phyloP scores from a whole-genome alignment of 257 asterid genomes.

The Nicotiana paniculata region DNA sequence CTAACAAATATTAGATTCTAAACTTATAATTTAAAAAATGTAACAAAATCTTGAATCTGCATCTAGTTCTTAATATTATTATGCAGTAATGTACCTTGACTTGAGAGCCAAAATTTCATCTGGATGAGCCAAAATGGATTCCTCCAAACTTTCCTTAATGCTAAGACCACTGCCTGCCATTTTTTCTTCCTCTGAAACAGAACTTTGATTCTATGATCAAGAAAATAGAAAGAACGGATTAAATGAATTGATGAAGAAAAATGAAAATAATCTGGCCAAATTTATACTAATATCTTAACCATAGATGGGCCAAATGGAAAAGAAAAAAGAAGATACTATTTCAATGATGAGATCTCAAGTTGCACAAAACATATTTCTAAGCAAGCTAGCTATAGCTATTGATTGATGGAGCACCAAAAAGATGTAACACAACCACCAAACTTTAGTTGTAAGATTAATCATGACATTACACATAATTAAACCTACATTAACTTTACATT shows the following conservation, averaged over 20 bases:
- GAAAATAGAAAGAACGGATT: neutral
- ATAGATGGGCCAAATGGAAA: neutral
- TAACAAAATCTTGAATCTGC: too few relatives aligned
- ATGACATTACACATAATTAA: constrained; percentile 2
- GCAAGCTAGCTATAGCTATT: neutral
- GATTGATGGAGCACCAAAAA: constrained; percentile 6
- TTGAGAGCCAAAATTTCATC: constrained; percentile 7
- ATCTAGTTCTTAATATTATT: neutral
- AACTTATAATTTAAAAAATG: too few relatives aligned
- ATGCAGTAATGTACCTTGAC: constrained; percentile 6
- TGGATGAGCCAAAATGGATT: constrained; percentile 9
- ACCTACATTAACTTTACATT: neutral
- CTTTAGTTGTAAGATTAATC: constrained; percentile 4
- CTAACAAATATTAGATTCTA: too few relatives aligned
- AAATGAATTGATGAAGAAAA: neutral
- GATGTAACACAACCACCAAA: constrained; percentile 4
- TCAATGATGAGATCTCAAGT: neutral
- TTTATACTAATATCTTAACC: neutral
- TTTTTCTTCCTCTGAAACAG: neutral
- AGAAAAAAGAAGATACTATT: neutral
- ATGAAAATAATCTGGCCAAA: neutral
- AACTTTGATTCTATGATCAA: neutral
- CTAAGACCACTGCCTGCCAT: constrained; percentile 11
- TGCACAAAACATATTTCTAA: neutral
- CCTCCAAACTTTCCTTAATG: constrained; percentile 12